phyloP scores from a whole-genome alignment of 2,329 filamentous ascomycete genomes.

The Penicillium sp. region DNA sequence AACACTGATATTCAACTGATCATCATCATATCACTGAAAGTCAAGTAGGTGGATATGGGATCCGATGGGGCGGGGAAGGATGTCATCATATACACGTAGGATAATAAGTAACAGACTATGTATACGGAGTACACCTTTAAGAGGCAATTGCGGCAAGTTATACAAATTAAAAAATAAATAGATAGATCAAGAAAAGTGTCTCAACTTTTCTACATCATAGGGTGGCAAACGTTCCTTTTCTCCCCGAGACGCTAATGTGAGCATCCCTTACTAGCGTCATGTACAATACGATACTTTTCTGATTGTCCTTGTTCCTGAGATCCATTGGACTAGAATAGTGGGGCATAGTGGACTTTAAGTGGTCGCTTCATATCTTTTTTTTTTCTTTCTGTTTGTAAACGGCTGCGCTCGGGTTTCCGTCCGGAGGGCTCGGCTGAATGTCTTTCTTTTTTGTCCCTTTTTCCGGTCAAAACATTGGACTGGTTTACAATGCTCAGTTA shows the following conservation, averaged over 20 bases:
- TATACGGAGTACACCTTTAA: neutral
- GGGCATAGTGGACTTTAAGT: neutral
- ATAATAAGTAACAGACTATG: neutral
- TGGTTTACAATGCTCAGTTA: neutral
- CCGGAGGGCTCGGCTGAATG: conserved; percentile 17
- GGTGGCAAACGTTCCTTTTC: conserved; percentile 21
- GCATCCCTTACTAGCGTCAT: conserved; percentile 18
- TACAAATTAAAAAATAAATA: neutral
- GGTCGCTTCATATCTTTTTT: neutral
- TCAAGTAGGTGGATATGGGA: conserved; percentile 1
- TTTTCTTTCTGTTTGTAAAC: conserved; percentile 14
- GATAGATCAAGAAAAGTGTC: conserved; percentile 3
- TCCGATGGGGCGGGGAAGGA: neutral
- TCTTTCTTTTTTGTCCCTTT: neutral
- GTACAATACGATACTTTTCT: conserved; percentile 13
- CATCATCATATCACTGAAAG: conserved; percentile 5
- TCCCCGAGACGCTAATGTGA: conserved; percentile 22
- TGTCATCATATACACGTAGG: conserved; percentile 23
- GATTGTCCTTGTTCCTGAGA: conserved; percentile 1
- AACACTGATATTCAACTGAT: neutral
- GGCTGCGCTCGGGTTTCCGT: conserved; percentile 22
- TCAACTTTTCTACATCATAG: conserved; percentile 9
- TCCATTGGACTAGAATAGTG: conserved; percentile 6
- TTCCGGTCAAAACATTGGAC: neutral
- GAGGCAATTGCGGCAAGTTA: neutral